Conservation (phyloP, 2,329 filamentous ascomycete genomes). For the Colletotrichum sp. region DNA sequence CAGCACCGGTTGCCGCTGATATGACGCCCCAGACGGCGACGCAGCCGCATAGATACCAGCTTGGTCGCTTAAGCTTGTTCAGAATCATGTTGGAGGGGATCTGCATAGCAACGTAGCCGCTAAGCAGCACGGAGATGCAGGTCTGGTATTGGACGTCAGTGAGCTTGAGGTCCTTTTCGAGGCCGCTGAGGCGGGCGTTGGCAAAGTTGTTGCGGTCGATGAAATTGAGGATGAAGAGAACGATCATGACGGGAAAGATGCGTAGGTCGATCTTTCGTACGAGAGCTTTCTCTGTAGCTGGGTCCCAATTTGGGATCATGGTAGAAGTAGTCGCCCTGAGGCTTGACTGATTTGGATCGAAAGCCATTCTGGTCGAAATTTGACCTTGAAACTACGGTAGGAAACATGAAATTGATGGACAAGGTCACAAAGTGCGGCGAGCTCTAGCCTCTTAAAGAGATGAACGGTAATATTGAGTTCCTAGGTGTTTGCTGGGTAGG, state of each 20-base stretch:
- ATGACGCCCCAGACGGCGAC: neutral
- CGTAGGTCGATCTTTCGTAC: slow-evolving; percentile 35
- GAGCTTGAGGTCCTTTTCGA: slow-evolving; percentile 41
- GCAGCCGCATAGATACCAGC: neutral
- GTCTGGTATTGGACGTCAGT: slow-evolving; percentile 30
- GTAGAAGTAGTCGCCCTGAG: neutral
- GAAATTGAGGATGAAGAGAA: slow-evolving; percentile 40
- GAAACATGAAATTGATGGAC: rapidly evolving
- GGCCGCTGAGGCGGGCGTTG: slow-evolving; percentile 22
- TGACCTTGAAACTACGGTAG: neutral
- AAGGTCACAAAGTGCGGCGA: neutral
- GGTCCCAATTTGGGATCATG: neutral
- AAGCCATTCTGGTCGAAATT: neutral
- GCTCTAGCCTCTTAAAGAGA: neutral
- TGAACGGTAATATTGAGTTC: rapidly evolving
- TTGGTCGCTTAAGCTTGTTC: neutral
- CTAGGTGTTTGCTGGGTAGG: neutral
- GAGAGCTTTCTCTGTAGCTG: slow-evolving; percentile 24
- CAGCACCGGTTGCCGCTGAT: neutral
- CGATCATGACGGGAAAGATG: slow-evolving; percentile 35
- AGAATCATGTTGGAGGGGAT: neutral
- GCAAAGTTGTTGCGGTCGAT: slow-evolving; percentile 28
- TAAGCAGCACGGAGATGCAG: neutral
- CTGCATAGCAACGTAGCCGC: neutral
- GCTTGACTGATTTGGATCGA: rapidly evolving